A percentile compares a stretch with the other conserved stretches of the same genome.
Evolutionary conservation across 2,329 filamentous ascomycete species (phyloP).

Genomic region (Aspergillus fischeri): DNA sequence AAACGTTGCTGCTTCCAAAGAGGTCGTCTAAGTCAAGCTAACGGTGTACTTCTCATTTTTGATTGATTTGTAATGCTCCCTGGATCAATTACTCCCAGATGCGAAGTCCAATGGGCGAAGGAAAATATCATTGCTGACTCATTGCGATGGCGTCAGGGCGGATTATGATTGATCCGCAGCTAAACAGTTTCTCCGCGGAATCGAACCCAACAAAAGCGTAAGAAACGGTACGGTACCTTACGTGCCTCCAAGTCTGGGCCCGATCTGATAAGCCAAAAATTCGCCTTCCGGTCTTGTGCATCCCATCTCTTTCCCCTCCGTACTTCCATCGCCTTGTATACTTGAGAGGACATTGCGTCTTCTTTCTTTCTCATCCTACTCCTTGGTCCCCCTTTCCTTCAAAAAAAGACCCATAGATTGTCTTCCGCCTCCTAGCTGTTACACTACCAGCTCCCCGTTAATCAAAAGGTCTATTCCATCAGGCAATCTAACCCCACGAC

Average conservation of each 20-base stretch:
- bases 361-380: not conserved
- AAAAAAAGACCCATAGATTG: not conserved
- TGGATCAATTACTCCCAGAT: not conserved
- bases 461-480: not conserved
- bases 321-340: not conserved
- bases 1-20: not conserved
- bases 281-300: constrained; percentile 15
- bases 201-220: not conserved
- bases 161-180: not conserved
- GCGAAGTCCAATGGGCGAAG: not conserved
- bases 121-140: not conserved
- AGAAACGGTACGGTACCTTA: not conserved
- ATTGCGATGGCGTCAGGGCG: not conserved
- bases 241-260: not conserved
- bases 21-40: not conserved
- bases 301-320: constrained; percentile 7
- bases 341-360: constrained; percentile 2
- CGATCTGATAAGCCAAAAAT: constrained; percentile 32
- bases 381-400: not conserved
- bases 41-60: too few relatives aligned
- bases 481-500: constrained; percentile 1
- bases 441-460: constrained; percentile 55
- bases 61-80: not conserved
- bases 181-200: not conserved
- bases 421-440: not conserved